A percentile compares a stretch with the other conserved stretches of the same genome.
Evolutionary conservation across 345 rosid genomes (phyloP).

Genomic region (Eucalyptus melliodora): DNA sequence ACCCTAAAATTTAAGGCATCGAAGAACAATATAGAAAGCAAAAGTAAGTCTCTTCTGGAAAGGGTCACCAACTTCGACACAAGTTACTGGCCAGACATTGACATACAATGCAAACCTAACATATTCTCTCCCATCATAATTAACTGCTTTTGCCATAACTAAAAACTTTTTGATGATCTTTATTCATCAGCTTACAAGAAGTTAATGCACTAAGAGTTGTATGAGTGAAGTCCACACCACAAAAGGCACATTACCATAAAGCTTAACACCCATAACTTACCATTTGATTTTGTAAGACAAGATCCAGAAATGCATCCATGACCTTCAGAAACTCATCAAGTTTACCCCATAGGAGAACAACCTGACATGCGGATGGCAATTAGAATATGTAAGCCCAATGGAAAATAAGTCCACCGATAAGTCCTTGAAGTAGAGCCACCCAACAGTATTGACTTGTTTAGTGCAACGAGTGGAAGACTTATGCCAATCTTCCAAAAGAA

Average conservation of each 20-base stretch:
- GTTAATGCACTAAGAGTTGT: background rate
- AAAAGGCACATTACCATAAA: background rate
- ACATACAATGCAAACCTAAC: background rate
- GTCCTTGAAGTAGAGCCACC: background rate
- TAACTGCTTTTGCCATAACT: background rate
- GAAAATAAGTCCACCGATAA: background rate
- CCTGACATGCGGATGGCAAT: slow-evolving; percentile 20
- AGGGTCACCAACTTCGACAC: background rate
- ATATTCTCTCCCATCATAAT: background rate
- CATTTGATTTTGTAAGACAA: slow-evolving; percentile 68
- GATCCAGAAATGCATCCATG: slow-evolving; percentile 73
- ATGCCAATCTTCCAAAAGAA: background rate
- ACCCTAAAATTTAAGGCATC: background rate
- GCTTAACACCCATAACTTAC: slow-evolving; percentile 11
- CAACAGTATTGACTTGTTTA: background rate
- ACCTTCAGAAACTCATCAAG: slow-evolving; percentile 64
- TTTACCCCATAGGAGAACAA: slow-evolving; percentile 32
- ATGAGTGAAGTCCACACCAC: background rate
- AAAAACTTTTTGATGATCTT: background rate
- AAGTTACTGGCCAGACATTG: background rate
- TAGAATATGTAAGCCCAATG: background rate
- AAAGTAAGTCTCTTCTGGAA: background rate
- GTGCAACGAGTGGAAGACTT: background rate
- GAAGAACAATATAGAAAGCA: background rate
- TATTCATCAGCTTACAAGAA: background rate